A percentile compares a stretch with the other conserved stretches of the same genome.
These are phyloP conservation scores for Penicillium samsonianum DNA, from an alignment of 495 filamentous ascomycete genomes.

Conservation along the genomic window DNA sequence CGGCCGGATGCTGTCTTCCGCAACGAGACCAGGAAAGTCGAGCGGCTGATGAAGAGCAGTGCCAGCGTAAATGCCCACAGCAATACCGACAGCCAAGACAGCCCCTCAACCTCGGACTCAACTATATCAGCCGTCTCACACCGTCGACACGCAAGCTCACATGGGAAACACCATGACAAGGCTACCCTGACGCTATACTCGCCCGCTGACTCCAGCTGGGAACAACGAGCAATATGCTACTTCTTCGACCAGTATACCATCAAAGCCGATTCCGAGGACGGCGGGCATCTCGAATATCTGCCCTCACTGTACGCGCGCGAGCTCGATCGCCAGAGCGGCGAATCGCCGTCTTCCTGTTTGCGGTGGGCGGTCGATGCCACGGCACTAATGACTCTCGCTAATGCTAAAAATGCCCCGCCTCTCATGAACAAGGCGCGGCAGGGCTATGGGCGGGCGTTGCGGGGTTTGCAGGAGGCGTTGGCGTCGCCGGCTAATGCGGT, in stretches of 20 bases:
- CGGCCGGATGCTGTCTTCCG: slow-evolving; percentile 42
- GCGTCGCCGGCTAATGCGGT: slow-evolving; percentile 32
- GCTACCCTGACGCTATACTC: slow-evolving; percentile 21
- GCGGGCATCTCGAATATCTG: slow-evolving; percentile 40
- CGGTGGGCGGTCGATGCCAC: slow-evolving; percentile 45
- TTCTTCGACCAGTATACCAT: slow-evolving; percentile 49
- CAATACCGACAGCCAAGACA: slow-evolving; percentile 5
- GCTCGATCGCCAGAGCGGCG: slow-evolving; percentile 9
- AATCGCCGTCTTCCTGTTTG: slow-evolving; percentile 32
- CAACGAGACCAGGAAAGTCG: slow-evolving; percentile 41
- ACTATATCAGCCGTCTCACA: neutral
- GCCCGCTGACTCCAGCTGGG: slow-evolving; percentile 39
- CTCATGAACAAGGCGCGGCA: slow-evolving; percentile 37
- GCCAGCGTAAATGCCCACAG: slow-evolving; percentile 2
- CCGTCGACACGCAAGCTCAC: slow-evolving; percentile 1
- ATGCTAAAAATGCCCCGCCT: slow-evolving; percentile 31
- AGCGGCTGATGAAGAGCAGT: slow-evolving; percentile 30
- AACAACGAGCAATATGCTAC: slow-evolving; percentile 45
- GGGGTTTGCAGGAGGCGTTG: slow-evolving; percentile 34
- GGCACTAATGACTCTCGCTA: slow-evolving; percentile 39
- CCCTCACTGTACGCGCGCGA: slow-evolving; percentile 40
- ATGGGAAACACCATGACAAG: neutral
- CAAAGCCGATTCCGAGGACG: slow-evolving; percentile 22
- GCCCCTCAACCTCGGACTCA: slow-evolving; percentile 1
- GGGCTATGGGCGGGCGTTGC: slow-evolving; percentile 40